These are phyloP conservation scores for Delonix regia DNA, from an alignment of 306 rosid species.

Conservation along the genomic window DNA sequence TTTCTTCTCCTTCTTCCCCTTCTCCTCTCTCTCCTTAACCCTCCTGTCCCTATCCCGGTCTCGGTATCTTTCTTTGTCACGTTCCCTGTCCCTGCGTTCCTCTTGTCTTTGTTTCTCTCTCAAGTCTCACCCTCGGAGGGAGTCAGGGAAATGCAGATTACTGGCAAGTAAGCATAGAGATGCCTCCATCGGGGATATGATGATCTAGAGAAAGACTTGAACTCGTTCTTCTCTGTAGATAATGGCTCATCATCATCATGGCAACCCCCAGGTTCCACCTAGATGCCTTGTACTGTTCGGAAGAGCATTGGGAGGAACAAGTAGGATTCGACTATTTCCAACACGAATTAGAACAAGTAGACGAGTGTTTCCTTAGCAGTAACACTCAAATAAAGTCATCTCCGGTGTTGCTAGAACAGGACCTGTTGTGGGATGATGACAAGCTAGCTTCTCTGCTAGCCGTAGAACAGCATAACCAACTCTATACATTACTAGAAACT, in stretches of 20 bases:
- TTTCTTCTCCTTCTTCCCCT: too few relatives aligned
- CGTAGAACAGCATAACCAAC: conserved; percentile 51
- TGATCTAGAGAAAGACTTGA: conserved; percentile 40
- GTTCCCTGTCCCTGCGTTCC: too few relatives aligned
- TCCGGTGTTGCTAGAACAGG: conserved; percentile 51
- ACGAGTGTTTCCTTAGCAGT: conserved; percentile 17
- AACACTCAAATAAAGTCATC: conserved; percentile 18
- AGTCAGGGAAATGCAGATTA: conserved; percentile 20
- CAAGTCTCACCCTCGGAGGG: neutral
- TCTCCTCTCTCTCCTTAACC: too few relatives aligned
- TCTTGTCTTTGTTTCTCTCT: neutral
- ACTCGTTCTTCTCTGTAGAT: conserved; percentile 34
- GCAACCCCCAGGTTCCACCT: conserved; percentile 42
- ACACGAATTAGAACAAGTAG: conserved; percentile 37
- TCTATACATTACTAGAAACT: conserved; percentile 20
- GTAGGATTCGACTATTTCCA: conserved; percentile 1
- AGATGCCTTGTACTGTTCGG: conserved; percentile 77
- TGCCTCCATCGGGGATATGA: conserved; percentile 40
- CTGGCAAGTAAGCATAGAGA: too few relatives aligned
- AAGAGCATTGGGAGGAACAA: conserved; percentile 62
- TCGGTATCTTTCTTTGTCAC: too few relatives aligned
- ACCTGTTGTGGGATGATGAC: conserved; percentile 75
- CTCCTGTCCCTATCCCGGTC: too few relatives aligned
- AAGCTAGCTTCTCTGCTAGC: conserved; percentile 63
- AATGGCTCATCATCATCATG: conserved; percentile 46